Evolutionary conservation across 2,329 filamentous ascomycete genomes (phyloP), one percentile per base, ranked within the genome.

Genomic region (Penicillium sclerotiorum): DNA sequence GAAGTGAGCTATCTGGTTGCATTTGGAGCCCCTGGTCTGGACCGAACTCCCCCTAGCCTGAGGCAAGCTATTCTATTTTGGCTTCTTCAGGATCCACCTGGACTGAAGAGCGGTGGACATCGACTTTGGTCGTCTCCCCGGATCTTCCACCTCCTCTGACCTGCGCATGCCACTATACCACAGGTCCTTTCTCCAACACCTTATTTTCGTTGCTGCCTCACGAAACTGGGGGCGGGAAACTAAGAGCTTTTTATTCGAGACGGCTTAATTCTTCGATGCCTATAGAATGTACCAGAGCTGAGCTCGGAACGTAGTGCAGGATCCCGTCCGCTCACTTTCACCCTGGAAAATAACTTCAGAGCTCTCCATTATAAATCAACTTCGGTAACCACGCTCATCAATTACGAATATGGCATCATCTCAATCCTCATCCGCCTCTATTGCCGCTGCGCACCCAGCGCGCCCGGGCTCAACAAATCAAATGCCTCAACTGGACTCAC

Each of bases 401-500:
- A 30, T 35, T 17, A 54, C 21, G 41, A 36, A 42, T 30, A 70
- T 70, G 67, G 65, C 66, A 49, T 66, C 58, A 48, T 65, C 65
- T 4, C 56, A 62, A 35, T 67, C 69, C 5, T 70, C 63, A 12
- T 61, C 60, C 9, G 50, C 47, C 5, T 64, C 64, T 28, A 57
- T 57, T 30, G 50, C 47, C 36, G 47, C 50, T 5, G 50, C 45
- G 12, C 52, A 43, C 23, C 52, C 52, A 8, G 43, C 52, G 8
- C 41, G 50, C n/a, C 36, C 41, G 36, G 56, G 59, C 18, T 45
- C 59, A 30, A 56, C 57, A 12, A 36, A 17, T 20, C 46, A 57
- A 12, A 60, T 66, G 45, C 69, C 67, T 28, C 64, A 66, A 20
- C 82, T 95, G 64, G 90, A 95, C 61, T 85, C 84, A 20, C 84